Base-by-base conservation (phyloP, 129 eudicot species). In the Helichrysum umbraculigerum region DNA sequence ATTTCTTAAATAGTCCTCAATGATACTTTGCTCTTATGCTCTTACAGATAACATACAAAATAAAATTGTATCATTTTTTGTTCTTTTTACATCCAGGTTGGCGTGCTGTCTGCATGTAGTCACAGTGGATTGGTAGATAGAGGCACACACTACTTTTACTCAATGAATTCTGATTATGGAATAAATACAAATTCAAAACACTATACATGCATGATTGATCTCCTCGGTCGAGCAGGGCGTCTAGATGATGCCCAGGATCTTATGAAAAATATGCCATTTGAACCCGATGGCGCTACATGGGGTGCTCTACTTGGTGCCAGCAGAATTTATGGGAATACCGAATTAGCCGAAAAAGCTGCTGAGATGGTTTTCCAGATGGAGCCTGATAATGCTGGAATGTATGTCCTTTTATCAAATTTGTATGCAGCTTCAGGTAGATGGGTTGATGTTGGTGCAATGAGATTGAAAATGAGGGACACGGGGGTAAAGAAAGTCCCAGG, bases 181-280 rank as follows among this genome's bases (percentile, higher is more conserved):
- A 63, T 63, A 63, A 32, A 6, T 63, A 42, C 68, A 63, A 63
- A 63, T 63, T 14, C 96, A 35, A 88, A 85, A 76, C 93, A 88
- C 83, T 90, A 90, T 71, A 86, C 91, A 21, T 90, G 89, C 85
- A 85, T 86, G 89, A 80, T 90, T 54, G 96, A 88, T 76, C 91
- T 90, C n/a, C 78, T 88, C 25, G 90, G 93, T 28, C 91, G 89
- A 62, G 86, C 96, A 7, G 91, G 93, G 6, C 84, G 85, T 61
- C 66, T 90, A 47, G 81, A 90, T 59, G 96, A 86, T 20, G 91
- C 96, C 52, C 87, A 83, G 20, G 32, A 64, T 30, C 39, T 64
- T 19, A 64, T 64, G 7, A 64, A 29, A 32, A 15, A 7, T 32
- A 64, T 64, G 44, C 69, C 69, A 15, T 30, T 64, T 32, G 69